Base-by-base conservation (phyloP, 2,329 filamentous ascomycete genomes). In the Cordyceps tenuipes region DNA sequence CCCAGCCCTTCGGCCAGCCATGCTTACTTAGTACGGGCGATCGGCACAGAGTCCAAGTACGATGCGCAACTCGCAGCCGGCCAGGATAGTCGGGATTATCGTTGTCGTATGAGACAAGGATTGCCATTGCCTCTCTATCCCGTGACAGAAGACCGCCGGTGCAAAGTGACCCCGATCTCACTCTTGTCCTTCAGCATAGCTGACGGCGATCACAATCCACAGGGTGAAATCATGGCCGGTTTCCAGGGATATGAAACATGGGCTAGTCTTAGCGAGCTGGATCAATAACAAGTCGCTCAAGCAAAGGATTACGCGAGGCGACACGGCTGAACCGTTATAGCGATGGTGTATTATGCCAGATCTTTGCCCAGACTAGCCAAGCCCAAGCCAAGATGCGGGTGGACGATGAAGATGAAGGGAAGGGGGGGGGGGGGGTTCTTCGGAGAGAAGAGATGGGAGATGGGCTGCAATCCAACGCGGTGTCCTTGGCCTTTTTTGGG, bases 401-500 rank as follows among this genome's bases (percentile, higher is more conserved):
- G 50, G 50, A n/a, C 19, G 43, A 46, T 4, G 8, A 10, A 56
- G 26, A 36, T 34, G 43, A n/a, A 13, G 13, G 10, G 8, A 10
- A 56, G 26, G 23, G 21, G 43, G 10, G 13, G 13, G 10, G n/a
- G 41, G 15, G 26, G 21, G 8, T 23, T 23, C 23, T 44, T 12
- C 53, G n/a, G 12, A 19, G 6, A 19, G 15, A 29, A 15, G 15
- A 34, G 17, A 41, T 23, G 23, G 23, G 23, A 23, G 23, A 34
- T 34, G 31, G 10, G 23, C 31, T 2, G 3, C 15, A 41, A 21
- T 23, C n/a, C 9, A 26, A 13, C 54, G 54, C 44, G 44, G 44
- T 48, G 29, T 57, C 44, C 43, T 57, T 57, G 29, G 29, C 54
- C 54, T 8, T 26, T 57, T 57, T 57, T 39, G 54, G 54, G 39